Base-by-base conservation (phyloP, 2,329 filamentous ascomycete species). In the Botrytis fabae region DNA sequence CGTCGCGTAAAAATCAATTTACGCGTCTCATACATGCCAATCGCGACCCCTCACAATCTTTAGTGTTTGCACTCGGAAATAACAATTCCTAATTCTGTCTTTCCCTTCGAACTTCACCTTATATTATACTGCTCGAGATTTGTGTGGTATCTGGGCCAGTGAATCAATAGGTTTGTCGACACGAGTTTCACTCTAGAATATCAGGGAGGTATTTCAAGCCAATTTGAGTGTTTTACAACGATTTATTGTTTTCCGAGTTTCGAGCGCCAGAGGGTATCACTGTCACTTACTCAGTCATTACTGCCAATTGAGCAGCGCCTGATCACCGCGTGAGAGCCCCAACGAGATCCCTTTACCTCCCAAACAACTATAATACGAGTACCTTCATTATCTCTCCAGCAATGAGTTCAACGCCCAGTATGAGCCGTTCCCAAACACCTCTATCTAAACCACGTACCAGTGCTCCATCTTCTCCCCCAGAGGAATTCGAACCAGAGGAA, bases 381-480 rank as follows among this genome's bases (percentile, higher is more conserved):
- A 35, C 16, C 14, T 57, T 18, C 22, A 10, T 54, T 65, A 2
- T 28, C 28, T 38, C 51, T 14, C 48, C 42, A 48, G 61, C 14
- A n/a, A 76, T 72, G 73, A 73, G 68, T 42, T 75, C 73, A 57
- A 25, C 38, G n/a, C 65, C 71, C 35, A 76, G 70, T 59, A 72
- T 65, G 40, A 64, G 70, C 38, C 46, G 69, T 20, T 74, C 76
- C 9, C 74, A 75, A 65, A 75, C 69, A 35, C 77, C 77, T 28
- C 35, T 69, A 35, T 78, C 78, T 14, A 71, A 75, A 54, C 68
- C 75, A 25, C 74, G 74, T 18, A 78, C 75, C n/a, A 79, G 74
- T 35, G 75, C 75, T 44, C 75, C 77, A 16, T 79, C 79, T 35
- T 79, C 79, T 1, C 77, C 78, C 4, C 76, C 78, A 9, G 73